phyloP scores from a whole-genome alignment of 345 rosid genomes.

The Eucalyptus marginata region DNA sequence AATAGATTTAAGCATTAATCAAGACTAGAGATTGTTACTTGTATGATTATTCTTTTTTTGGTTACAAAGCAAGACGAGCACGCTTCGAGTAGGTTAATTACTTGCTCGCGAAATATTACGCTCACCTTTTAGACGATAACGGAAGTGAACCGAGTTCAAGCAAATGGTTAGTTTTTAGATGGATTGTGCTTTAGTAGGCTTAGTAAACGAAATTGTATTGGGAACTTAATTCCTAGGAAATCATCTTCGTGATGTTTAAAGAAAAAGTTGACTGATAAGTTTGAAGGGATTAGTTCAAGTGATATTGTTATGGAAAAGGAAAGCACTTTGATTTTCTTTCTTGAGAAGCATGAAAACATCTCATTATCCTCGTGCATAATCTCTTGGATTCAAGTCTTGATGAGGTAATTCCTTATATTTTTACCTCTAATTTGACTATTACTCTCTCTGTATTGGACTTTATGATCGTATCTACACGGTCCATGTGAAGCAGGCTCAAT shows the following conservation, averaged over 20 bases:
- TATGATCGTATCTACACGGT: not conserved
- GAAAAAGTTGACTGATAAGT: not conserved
- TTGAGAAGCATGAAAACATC: not conserved
- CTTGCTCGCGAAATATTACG: not conserved
- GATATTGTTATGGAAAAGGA: not conserved
- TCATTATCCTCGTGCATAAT: not conserved
- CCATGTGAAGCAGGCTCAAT: not conserved
- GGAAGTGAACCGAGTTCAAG: not conserved
- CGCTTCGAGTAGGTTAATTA: not conserved
- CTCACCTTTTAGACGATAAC: not conserved
- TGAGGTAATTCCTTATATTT: not conserved
- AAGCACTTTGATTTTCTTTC: not conserved
- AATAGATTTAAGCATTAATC: not conserved
- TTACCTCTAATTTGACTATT: not conserved
- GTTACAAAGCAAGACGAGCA: not conserved
- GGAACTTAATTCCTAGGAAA: not conserved
- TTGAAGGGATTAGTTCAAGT: not conserved
- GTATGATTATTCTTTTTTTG: not conserved
- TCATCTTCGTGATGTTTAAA: not conserved
- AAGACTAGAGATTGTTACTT: not conserved
- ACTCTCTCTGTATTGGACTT: not conserved
- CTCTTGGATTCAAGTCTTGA: not conserved
- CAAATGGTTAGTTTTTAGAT: not conserved
- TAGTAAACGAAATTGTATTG: not conserved
- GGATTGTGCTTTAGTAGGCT: not conserved